Evolutionary conservation across 305 asterid species (phyloP).

Genomic region (Fraxinus paxiana): DNA sequence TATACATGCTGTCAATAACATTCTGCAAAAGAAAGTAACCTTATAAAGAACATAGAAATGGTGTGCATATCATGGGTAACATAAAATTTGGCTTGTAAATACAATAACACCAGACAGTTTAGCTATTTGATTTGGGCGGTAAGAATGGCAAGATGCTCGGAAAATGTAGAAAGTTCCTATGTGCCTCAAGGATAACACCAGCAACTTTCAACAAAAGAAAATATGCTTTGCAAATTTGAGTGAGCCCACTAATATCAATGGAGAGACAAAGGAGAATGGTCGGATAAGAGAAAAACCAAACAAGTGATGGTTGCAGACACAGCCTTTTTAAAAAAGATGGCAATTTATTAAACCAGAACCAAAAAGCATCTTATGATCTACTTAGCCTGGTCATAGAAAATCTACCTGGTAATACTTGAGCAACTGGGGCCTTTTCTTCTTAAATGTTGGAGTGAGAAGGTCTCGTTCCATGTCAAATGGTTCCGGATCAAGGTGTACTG

Average conservation of each 20-base stretch:
- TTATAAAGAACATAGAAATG: neutral
- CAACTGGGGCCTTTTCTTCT: constrained; percentile 88
- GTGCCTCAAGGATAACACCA: neutral
- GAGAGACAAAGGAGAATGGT: neutral
- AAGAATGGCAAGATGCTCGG: neutral
- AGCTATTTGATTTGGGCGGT: neutral
- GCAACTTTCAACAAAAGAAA: neutral
- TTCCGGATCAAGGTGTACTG: constrained; percentile 79
- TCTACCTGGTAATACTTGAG: constrained; percentile 80
- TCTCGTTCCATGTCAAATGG: constrained; percentile 91
- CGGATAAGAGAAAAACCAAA: neutral
- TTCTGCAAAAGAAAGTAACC: constrained; percentile 38
- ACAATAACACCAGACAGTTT: neutral
- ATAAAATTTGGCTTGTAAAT: neutral
- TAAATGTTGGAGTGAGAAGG: constrained; percentile 86
- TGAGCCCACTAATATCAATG: neutral
- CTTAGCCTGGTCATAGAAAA: neutral
- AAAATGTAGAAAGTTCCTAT: neutral
- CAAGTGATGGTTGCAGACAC: neutral
- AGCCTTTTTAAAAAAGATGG: neutral
- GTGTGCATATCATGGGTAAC: neutral
- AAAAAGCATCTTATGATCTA: neutral
- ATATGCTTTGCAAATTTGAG: neutral
- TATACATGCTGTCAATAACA: constrained; percentile 68
- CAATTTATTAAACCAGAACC: neutral